Conservation (phyloP, 176 grass and related monocot species). For the Musa troglodytarum region DNA sequence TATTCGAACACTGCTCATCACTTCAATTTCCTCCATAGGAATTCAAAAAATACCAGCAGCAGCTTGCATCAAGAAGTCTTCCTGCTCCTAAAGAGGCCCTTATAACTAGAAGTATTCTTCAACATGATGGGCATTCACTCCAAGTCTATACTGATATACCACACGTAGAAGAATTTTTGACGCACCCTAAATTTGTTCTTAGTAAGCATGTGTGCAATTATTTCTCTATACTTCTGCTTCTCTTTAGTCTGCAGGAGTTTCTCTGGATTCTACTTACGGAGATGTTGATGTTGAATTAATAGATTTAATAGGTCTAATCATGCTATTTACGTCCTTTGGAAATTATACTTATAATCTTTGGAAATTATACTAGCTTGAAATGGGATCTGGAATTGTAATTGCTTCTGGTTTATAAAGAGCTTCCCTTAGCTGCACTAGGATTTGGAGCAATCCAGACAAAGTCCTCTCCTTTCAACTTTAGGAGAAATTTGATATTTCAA, state of each 20-base stretch:
- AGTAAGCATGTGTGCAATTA: conserved; percentile 40
- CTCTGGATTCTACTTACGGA: not conserved
- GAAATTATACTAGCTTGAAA: no score
- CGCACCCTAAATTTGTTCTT: conserved; percentile 78
- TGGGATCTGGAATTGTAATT: no score
- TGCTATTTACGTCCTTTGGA: no score
- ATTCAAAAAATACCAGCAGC: conserved; percentile 58
- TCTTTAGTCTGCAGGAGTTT: not conserved
- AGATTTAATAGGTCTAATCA: not conserved
- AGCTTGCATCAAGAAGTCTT: conserved; percentile 55
- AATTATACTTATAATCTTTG: no score
- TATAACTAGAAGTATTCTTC: conserved; percentile 37
- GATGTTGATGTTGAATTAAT: not conserved
- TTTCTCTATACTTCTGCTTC: not conserved
- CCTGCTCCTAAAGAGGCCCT: conserved; percentile 15
- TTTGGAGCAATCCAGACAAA: no score
- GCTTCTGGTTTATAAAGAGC: no score
- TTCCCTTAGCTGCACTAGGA: no score
- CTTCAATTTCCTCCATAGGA: conserved; percentile 33
- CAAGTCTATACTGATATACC: conserved; percentile 81
- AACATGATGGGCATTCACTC: conserved; percentile 45
- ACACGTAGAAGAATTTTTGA: conserved; percentile 84
- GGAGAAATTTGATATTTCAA: not conserved
- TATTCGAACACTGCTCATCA: not conserved
- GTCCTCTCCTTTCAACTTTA: not conserved